phyloP scores from a whole-genome alignment of 805 yeast genomes.

The Cyberlindnera mississippiensis region DNA sequence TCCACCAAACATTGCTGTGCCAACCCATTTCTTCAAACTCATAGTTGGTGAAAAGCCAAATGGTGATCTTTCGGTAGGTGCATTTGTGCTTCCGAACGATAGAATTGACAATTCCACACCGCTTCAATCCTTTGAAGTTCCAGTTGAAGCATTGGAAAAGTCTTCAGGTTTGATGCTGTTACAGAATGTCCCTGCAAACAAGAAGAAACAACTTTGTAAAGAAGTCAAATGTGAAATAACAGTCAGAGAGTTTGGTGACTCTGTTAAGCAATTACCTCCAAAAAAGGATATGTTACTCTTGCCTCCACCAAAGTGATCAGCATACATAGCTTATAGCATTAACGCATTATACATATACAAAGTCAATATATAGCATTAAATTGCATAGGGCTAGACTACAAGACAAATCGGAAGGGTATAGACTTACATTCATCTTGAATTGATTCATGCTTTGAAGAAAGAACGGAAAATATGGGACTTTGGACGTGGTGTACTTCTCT shows the following conservation, averaged over 20 bases:
- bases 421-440: too few species aligned
- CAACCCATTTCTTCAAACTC: constrained; percentile 93
- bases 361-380: too few species aligned
- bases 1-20: constrained; percentile 95
- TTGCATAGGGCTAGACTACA: too few species aligned
- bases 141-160: constrained; percentile 84
- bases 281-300: constrained; percentile 15
- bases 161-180: constrained; percentile 82
- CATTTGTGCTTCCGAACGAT: constrained; percentile 93
- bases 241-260: constrained; percentile 70
- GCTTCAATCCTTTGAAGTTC: constrained; percentile 75
- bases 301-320: constrained; percentile 13
- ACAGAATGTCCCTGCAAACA: constrained; percentile 56
- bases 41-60: constrained; percentile 73
- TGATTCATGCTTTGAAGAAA: background rate
- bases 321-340: too few species aligned
- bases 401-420: too few species aligned
- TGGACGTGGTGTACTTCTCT: background rate
- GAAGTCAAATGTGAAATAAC: constrained; percentile 77
- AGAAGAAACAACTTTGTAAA: constrained; percentile 63
- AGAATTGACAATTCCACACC: constrained; percentile 67
- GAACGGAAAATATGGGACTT: too few species aligned
- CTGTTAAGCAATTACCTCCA: constrained; percentile 20
- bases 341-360: too few species aligned
- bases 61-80: constrained; percentile 65